Conservation (phyloP, 2,329 filamentous ascomycete genomes). For the Thielaviopsis euricoi region DNA sequence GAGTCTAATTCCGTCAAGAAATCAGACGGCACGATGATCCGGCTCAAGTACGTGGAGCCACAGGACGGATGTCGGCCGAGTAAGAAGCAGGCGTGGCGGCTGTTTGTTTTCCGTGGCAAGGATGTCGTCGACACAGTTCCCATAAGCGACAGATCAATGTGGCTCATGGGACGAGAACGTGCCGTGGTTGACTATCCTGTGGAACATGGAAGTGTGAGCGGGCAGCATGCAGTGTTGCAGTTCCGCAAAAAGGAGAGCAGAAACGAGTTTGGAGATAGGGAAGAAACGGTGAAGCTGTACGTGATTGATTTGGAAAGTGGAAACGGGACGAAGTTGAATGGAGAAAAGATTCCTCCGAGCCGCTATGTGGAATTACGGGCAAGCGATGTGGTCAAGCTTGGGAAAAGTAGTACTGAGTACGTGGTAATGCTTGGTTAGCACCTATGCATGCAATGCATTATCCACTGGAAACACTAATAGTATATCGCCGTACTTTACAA, state of each 20-base stretch:
- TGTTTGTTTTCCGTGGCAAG: constrained; percentile 81
- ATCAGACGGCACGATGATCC: constrained; percentile 54
- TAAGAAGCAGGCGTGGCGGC: constrained; percentile 52
- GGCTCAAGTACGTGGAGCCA: constrained; percentile 93
- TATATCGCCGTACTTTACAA: too few relatives aligned
- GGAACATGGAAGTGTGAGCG: constrained; percentile 84
- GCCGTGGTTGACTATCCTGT: constrained; percentile 68
- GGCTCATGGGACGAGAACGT: constrained; percentile 71
- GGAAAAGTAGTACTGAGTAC: constrained; percentile 78
- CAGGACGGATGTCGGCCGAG: constrained; percentile 81
- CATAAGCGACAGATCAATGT: constrained; percentile 63
- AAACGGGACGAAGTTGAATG: constrained; percentile 77
- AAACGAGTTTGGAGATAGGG: constrained; percentile 74
- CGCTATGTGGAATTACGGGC: constrained; percentile 75
- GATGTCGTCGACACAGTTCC: constrained; percentile 71
- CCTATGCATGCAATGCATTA: too few relatives aligned
- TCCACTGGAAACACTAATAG: too few relatives aligned
- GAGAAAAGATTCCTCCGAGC: constrained; percentile 52
- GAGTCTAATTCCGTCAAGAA: constrained; percentile 67
- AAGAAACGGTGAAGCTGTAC: constrained; percentile 69
- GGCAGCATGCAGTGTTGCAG: constrained; percentile 90
- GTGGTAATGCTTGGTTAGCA: constrained; percentile 58
- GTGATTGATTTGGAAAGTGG: constrained; percentile 85
- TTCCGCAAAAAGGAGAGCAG: constrained; percentile 72
- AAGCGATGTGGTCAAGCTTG: constrained; percentile 81